Evolutionary conservation across 768 basidiomycete genomes (phyloP), one percentile per base, ranked within the genome.

Genomic region (Hygrophorus russula): DNA sequence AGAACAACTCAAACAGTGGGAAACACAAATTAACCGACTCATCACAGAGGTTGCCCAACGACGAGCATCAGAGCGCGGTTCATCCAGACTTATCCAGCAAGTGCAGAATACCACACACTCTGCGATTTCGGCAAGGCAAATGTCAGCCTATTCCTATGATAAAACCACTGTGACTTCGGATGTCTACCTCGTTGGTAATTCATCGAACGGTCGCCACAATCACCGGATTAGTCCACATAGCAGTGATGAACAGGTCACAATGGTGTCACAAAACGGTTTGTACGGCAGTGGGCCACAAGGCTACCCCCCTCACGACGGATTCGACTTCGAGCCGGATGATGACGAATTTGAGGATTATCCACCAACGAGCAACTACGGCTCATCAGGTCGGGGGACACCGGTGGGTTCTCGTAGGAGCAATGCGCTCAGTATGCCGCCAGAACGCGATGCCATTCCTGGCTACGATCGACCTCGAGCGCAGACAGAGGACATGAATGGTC

Each of bases 1-100:
- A 56, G 96, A 97, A 53, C 88, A 91, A 53, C 76, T 96, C 59
- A 74, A 76, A 36, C 84, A 90, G 55, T 99, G 96, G 96, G 88
- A 96, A 57, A 69, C 77, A 12, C 78, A 82, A 47, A 85, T 98
- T 52, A 91, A 82, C 58, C 82, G 87, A 35, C 71, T 98, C 28
- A 91, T 97, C 56, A 76, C 76, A 51, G 80, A 80, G 53, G 73
- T 80, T 37, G 77, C 78, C n/a, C 72, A 67, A 46, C 73, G 86
- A 39, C 72, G 84, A 49, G 77, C 71, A 5, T 76, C 76, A 1
- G 84, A 86, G 46, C 74, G 82, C 29, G 71, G 68, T 45, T 59
- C 76, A 41, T 69, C 78, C 36, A 72, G 74, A 33, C 69, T 80
- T 34, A 61, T 60, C 56, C 66, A 67, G 42, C n/a, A 6, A 30